Conservation (phyloP, 495 filamentous ascomycete species). For the Pseudomonodictys pantanalensis region DNA sequence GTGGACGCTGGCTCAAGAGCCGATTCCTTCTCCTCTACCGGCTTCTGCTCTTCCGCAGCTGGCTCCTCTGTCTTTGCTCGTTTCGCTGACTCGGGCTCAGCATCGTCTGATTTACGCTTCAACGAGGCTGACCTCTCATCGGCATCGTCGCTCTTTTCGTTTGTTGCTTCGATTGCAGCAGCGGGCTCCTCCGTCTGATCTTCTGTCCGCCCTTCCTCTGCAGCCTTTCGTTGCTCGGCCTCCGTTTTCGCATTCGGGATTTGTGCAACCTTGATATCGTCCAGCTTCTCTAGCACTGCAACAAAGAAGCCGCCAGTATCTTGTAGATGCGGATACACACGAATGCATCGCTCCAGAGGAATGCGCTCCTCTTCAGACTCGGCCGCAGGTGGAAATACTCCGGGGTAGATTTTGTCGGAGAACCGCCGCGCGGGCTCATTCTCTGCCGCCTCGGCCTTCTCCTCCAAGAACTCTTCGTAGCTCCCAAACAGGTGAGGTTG, state of each 20-base stretch:
- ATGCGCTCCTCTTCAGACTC: slow-evolving; percentile 49
- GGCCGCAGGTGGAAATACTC: slow-evolving; percentile 72
- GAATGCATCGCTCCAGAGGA: slow-evolving; percentile 85
- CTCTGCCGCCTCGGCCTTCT: slow-evolving; percentile 11
- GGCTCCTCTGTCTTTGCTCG: slow-evolving; percentile 4
- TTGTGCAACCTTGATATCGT: slow-evolving; percentile 80
- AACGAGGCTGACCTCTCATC: slow-evolving; percentile 31
- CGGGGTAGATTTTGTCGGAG: slow-evolving; percentile 53
- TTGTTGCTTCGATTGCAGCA: neutral
- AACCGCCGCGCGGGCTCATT: slow-evolving; percentile 21
- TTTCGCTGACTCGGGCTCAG: slow-evolving; percentile 47
- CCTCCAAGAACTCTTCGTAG: slow-evolving; percentile 70
- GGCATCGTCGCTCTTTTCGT: neutral
- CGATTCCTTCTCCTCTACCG: neutral
- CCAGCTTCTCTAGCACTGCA: slow-evolving; percentile 83
- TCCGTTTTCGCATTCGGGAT: slow-evolving; percentile 51
- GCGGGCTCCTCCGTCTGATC: neutral
- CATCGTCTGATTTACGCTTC: slow-evolving; percentile 48
- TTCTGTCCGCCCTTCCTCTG: neutral
- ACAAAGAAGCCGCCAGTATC: slow-evolving; percentile 98
- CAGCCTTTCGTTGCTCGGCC: slow-evolving; percentile 35
- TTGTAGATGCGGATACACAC: slow-evolving; percentile 90
- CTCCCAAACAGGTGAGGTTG: slow-evolving; percentile 68
- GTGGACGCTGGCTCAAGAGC: too few relatives aligned
- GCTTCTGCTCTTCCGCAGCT: neutral